Base-by-base conservation (phyloP, 495 filamentous ascomycete species). In the Trichoderma parareesei region DNA sequence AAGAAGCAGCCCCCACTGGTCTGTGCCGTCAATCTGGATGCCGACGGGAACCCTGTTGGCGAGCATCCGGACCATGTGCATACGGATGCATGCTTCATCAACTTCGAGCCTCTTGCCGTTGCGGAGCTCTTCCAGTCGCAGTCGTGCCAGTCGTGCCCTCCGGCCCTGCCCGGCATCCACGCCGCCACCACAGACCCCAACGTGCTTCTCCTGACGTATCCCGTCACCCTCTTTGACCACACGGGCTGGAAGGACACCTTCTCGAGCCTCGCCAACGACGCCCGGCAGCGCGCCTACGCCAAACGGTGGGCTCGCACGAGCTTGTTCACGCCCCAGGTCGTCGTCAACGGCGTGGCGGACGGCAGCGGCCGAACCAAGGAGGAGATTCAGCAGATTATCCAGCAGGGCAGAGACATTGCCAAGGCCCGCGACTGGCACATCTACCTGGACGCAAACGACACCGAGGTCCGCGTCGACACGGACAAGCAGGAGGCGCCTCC, bases 221-320 rank as follows among this genome's bases (percentile, higher is more conserved):
- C 67, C n/a, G 63, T 69, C 53, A 69, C 66, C 43, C 57, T 67
- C 63, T 69, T 66, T 59, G 66, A 69, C 66, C 66, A 69, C 61
- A 63, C 67, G 2, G 68, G 68, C 66, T 69, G 68, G 68, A 64
- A 61, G 35, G 68, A 69, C 66, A 66, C 61, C n/a, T 65, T 65
- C 38, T 66, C 61, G 27, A 38, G 61, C 9, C 46, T 61, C 35
- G 16, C 44, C 18, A 66, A 62, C 48, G 66, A 69, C 55, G 6
- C 61, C 35, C 66, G 68, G 4, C 68, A 69, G 61, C 59, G 66
- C 11, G 66, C 66, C n/a, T 69, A 69, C 61, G 62, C 62, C 46
- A 46, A 64, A 27, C 40, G 38, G 5, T 66, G 66, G 66, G 61
- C 37, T 38, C 65, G 63, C 14, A 65, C 49, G 18, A 67, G 42